Evolutionary conservation across 2,329 filamentous ascomycete species (phyloP), one percentile per base, ranked within the genome.

Genomic region (Metarhizium robertsii): DNA sequence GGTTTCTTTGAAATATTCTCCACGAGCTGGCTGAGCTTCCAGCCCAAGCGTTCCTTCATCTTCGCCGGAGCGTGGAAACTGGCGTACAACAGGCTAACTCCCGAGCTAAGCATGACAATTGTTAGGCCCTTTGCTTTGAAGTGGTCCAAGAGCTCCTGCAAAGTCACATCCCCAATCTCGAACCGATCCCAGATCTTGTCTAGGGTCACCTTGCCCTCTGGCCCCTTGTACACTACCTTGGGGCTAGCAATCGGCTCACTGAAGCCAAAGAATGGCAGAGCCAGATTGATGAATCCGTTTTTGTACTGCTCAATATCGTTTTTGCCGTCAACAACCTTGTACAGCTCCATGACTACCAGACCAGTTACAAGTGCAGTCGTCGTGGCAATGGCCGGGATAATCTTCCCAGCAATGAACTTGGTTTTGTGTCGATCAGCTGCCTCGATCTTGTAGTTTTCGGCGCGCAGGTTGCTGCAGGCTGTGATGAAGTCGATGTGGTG

Each of bases 401-500:
- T 99, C 82, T 99, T 99, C 70, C 94, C 94, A 36, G 94, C 95
- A 69, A 99, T 99, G 73, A 99, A 97, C 78, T 99, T 99, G 59
- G 92, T 99, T 85, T 94, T 95, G 80, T 96, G 94, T 59, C 90
- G 83, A 68, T 99, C 92, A 0, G 94, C 92, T 60, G 85, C 81
- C 66, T 90, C 84, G 62, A 99, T 99, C 72, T 94, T 95, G 81
- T 99, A 99, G 76, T 99, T 99, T 72, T 95, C 88, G 0, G 94
- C 94, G 58, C 95, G 89, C 58, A 99, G 78, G 70, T 99, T 99
- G 77, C 92, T 96, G 61, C 92, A 92, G 1, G 92, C 91, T 7
- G 94, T 95, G 73, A 99, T 97, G 77, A 99, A 99, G 73, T 97
- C 94, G 65, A 99, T 99, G 77, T 99, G 94, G 72, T 94, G 84